These are phyloP conservation scores for Mucor circinelloides DNA, from an alignment of 371 early-diverging fungal species.

Conservation along the genomic window DNA sequence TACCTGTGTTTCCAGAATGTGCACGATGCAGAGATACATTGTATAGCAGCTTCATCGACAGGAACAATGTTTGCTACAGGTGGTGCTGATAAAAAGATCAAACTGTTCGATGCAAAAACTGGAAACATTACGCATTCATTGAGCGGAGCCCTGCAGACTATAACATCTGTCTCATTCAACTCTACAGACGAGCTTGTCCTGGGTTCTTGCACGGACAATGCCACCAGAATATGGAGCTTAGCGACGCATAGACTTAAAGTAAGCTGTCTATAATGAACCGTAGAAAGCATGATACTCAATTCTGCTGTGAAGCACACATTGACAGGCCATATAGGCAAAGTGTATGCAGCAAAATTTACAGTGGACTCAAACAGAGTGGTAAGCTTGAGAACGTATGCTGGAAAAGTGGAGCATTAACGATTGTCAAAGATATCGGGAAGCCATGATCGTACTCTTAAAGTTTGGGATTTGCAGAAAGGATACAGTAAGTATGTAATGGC, in stretches of 20 bases:
- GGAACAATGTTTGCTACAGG: constrained; percentile 87
- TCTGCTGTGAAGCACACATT: constrained; percentile 74
- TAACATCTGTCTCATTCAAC: constrained; percentile 86
- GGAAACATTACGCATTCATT: constrained; percentile 68
- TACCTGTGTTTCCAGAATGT: constrained; percentile 36
- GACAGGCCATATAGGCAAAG: constrained; percentile 95
- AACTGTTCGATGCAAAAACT: constrained; percentile 79
- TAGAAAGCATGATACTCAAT: not conserved
- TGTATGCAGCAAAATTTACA: constrained; percentile 86
- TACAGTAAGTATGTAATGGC: constrained; percentile 65
- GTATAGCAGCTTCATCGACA: constrained; percentile 74
- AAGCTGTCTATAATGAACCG: not conserved
- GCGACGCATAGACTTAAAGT: constrained; percentile 71
- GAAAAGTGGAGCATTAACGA: not conserved
- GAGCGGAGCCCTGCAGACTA: constrained; percentile 82
- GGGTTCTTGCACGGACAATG: constrained; percentile 90
- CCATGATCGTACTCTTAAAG: constrained; percentile 94
- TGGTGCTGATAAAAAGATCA: constrained; percentile 85
- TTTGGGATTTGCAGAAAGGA: constrained; percentile 93
- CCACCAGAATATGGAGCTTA: constrained; percentile 86
- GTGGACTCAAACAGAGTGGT: constrained; percentile 80
- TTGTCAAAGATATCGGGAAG: constrained; percentile 79
- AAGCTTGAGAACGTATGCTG: constrained; percentile 5
- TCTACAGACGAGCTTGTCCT: constrained; percentile 75
- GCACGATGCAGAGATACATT: constrained; percentile 83